Evolutionary conservation across 768 basidiomycete genomes (phyloP), one percentile per base, ranked within the genome.

Genomic region (Pulveroboletus sp.): DNA sequence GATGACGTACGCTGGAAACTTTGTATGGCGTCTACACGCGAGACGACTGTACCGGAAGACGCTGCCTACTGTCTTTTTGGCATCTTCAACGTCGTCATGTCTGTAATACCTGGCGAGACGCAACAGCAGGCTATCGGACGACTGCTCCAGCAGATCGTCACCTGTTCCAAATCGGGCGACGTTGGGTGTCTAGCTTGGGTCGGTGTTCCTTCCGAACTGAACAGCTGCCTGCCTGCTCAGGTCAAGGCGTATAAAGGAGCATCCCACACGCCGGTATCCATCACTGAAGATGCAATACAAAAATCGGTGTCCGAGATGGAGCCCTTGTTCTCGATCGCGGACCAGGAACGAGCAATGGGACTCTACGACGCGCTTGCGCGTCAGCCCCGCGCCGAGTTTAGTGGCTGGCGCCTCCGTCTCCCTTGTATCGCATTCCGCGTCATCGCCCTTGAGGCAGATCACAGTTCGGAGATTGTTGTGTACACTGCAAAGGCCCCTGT

Each of bases 21-120:
- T n/a, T 38, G 19, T 12, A 38, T 52, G 34, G 53, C 53, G 17
- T 48, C 47, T 20, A 45, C 37, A 31, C 43, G 50, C 4, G 25
- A 45, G 5, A 45, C 46, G 2, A 40, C 42, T 1, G 33, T 43
- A 7, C 44, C 40, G 1, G 27, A 42, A 35, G 53, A 54, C 29
- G n/a, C 32, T 0, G 53, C 43, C 7, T 51, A 51, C 27, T 42
- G 42, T 6, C 46, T 55, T 12, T 47, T 31, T 17, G 53, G 53
- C 0, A 43, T 55, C 17, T 45, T 52, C 32, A 23, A 20, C 2
- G 41, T 44, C 20, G 10, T 12, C 16, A 40, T 48, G 45, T 10
- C 37, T 16, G 36, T 40, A 6, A 47, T 47, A 47, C 45, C 39
- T 3, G 49, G 44, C 6, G 52, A 46, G 37, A 31, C 25, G 16